These are phyloP conservation scores for Auricularia auricula-judae DNA, from an alignment of 768 basidiomycete genomes.

Conservation along the genomic window DNA sequence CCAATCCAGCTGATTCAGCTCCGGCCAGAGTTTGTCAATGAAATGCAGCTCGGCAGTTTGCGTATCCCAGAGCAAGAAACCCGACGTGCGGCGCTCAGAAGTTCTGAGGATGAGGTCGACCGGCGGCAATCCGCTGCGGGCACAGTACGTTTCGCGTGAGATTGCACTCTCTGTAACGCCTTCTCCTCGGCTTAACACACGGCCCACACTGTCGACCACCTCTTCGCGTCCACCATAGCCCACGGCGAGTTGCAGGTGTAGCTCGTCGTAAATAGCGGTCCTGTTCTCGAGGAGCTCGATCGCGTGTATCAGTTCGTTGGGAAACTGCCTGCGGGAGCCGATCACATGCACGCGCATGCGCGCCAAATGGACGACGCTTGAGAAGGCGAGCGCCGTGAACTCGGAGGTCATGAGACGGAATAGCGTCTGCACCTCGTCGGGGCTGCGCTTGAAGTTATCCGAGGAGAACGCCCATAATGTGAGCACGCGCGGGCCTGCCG, in stretches of 20 bases:
- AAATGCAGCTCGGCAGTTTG: background rate
- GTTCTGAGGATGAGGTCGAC: background rate
- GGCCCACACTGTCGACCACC: background rate
- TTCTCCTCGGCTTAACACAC: background rate
- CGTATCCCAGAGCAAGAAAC: background rate
- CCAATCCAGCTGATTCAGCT: background rate
- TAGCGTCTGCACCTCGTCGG: background rate
- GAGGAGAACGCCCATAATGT: background rate
- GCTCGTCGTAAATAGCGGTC: background rate
- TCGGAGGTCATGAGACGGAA: background rate
- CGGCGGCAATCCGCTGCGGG: background rate
- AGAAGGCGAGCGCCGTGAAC: background rate
- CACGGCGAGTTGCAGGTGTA: background rate
- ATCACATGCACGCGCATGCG: background rate
- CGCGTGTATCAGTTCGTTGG: background rate
- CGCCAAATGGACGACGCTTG: background rate
- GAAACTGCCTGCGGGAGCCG: background rate
- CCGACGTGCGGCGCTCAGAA: background rate
- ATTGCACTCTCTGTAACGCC: background rate
- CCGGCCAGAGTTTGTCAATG: background rate
- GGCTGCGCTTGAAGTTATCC: background rate
- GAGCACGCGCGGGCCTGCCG: background rate
- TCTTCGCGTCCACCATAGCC: background rate
- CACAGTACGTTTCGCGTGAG: background rate
- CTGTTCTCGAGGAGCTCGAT: background rate